Base-by-base conservation (phyloP, 129 eudicot genomes). In the Cynara cardunculus region DNA sequence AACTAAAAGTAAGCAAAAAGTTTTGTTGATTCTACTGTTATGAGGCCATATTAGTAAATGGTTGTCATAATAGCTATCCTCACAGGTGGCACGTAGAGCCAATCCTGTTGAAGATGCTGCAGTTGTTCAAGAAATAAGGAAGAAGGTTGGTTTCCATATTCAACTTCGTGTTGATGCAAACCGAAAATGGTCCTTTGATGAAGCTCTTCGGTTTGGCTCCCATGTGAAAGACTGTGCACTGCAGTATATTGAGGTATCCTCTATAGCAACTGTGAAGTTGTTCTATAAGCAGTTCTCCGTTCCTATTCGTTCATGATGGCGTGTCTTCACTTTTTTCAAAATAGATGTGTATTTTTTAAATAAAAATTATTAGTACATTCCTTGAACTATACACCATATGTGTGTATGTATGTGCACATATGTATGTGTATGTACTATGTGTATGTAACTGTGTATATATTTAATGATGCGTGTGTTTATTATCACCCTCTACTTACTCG, bases 141-240 rank as follows among this genome's bases (percentile, higher is more conserved):
- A 81, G 84, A 89, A 84, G 72, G 89, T 95, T 71, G 99, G 99
- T 28, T 37, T 74, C 75, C 34, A 82, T 7, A 81, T 90, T 76
- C 89, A 89, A 74, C 88, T 95, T 19, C 96, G 99, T 68, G 97
- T 84, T 65, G 99, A 95, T 88, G 99, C 99, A 73, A 95, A 95
- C 83, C 83, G 89, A 44, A 89, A 85, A 78, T 95, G 99, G 99
- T 84, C 88, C 65, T 92, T 89, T 80, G 82, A 88, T 74, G 81
- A 92, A 19, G 97, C 99, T 72, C 76, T 89, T 65, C 84, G 59
- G 65, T 95, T 95, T 87, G 97, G 91, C 39, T 31, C 31, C 61
- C 84, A 80, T 37, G 92, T 92, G 66, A 92, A 85, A 85, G 87
- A 83, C 72, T 90, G 87, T 79, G 72, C 72, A 85, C 87, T 95